Conservation (phyloP, 1,284 basidiomycete genomes). For the Trichosporon ovoides region DNA sequence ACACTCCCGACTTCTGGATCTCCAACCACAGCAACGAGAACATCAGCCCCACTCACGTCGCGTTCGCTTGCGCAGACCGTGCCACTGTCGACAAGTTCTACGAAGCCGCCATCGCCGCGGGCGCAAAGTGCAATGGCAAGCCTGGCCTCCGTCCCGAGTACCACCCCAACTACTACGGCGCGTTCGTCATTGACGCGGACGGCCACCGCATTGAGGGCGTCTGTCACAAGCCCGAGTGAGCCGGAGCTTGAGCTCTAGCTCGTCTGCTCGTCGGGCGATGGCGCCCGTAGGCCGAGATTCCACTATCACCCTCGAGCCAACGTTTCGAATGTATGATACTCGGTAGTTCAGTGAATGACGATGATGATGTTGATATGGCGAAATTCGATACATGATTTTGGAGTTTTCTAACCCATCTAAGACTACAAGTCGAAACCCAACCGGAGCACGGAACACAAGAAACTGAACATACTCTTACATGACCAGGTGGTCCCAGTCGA, state of each 20-base stretch:
- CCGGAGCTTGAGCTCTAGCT: no score
- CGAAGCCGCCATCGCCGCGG: slow-evolving; percentile 15
- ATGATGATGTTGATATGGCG: no score
- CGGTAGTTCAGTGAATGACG: no score
- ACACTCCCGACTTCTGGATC: slow-evolving; percentile 17
- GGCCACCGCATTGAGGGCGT: slow-evolving; percentile 20
- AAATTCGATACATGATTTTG: no score
- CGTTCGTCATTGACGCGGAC: slow-evolving; percentile 16
- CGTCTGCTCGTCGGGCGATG: no score
- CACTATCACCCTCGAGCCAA: no score
- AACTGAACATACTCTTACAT: background rate
- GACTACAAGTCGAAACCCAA: no score
- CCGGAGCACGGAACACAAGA: no score
- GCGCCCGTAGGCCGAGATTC: no score
- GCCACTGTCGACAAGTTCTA: slow-evolving; percentile 14
- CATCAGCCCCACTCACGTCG: slow-evolving; percentile 9
- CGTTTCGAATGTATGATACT: background rate
- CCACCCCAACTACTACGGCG: slow-evolving; percentile 20
- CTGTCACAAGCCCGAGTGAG: slow-evolving; percentile 11
- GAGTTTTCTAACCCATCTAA: no score
- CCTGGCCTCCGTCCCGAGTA: slow-evolving; percentile 15
- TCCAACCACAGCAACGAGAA: background rate
- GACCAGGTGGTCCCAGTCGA: slow-evolving; percentile 3
- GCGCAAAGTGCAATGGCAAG: slow-evolving; percentile 15
- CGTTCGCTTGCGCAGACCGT: slow-evolving; percentile 1